These are phyloP conservation scores for Chalara sp. DNA, from an alignment of 2,329 filamentous ascomycete species.

Conservation along the genomic window DNA sequence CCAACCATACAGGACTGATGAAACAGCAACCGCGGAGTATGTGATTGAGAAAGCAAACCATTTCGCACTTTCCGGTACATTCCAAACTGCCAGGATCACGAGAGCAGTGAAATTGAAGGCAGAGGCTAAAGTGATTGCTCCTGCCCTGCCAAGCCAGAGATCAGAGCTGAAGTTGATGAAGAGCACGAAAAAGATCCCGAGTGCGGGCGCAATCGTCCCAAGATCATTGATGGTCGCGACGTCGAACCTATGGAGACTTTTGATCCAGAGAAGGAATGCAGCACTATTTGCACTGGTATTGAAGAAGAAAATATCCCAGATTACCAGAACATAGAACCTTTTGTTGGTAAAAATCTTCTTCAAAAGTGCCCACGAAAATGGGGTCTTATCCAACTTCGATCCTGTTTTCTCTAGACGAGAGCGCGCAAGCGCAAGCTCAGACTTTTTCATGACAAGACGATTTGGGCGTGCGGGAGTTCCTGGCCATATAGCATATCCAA, in stretches of 20 bases:
- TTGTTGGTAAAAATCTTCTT: slow-evolving; percentile 33
- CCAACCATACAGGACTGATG: slow-evolving; percentile 39
- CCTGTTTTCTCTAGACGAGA: slow-evolving; percentile 38
- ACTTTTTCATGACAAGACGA: slow-evolving; percentile 35
- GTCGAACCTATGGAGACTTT: slow-evolving; percentile 43
- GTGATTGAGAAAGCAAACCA: slow-evolving; percentile 45
- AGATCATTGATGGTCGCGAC: slow-evolving; percentile 42
- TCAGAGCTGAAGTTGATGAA: slow-evolving; percentile 49
- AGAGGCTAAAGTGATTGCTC: slow-evolving; percentile 42
- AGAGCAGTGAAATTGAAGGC: slow-evolving; percentile 41
- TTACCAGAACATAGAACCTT: slow-evolving; percentile 43
- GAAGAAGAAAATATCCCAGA: slow-evolving; percentile 50
- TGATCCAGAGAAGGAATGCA: slow-evolving; percentile 51
- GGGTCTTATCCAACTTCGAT: slow-evolving; percentile 40
- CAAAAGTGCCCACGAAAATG: slow-evolving; percentile 35
- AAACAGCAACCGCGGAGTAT: slow-evolving; percentile 36
- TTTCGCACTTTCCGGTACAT: slow-evolving; percentile 44
- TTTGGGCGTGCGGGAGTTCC: slow-evolving; percentile 45
- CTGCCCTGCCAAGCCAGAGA: slow-evolving; percentile 43
- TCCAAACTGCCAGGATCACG: slow-evolving; percentile 46
- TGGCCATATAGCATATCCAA: slow-evolving; percentile 44
- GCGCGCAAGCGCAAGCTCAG: slow-evolving; percentile 40
- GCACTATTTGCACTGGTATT: slow-evolving; percentile 43
- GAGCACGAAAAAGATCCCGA: slow-evolving; percentile 51
- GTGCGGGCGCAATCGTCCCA: slow-evolving; percentile 42